These are phyloP conservation scores for Rhytidhysteron rufulum DNA, from an alignment of 2,329 filamentous ascomycete genomes.

Conservation along the genomic window DNA sequence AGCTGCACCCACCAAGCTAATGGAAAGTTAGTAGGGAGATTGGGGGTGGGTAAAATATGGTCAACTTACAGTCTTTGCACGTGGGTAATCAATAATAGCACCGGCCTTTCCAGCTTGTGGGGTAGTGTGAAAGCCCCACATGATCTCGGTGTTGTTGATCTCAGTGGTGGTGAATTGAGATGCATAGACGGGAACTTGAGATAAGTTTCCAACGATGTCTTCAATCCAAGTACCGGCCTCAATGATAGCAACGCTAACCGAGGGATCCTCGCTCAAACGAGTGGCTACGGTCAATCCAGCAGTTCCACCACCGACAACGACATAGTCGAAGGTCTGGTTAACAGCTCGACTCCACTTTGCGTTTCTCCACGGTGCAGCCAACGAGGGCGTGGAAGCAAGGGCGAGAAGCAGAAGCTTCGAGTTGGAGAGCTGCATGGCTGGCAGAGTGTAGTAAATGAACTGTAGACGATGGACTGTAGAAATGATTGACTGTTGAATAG, in stretches of 20 bases:
- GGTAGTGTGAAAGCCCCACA: not conserved
- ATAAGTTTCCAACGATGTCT: not conserved
- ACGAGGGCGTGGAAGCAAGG: too few species aligned
- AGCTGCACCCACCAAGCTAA: too few species aligned
- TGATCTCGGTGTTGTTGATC: not conserved
- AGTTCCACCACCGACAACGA: slow-evolving; percentile 9
- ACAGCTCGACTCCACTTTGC: too few species aligned
- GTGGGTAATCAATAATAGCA: not conserved
- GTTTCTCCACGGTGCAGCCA: too few species aligned
- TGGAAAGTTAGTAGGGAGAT: too few species aligned
- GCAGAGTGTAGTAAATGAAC: too few species aligned
- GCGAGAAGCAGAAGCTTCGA: too few species aligned
- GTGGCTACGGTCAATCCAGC: slow-evolving; percentile 7
- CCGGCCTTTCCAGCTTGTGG: not conserved
- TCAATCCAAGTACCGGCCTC: slow-evolving; percentile 12
- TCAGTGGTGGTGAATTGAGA: not conserved
- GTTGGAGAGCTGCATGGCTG: too few species aligned
- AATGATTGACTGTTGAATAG: too few species aligned
- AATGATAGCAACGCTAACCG: slow-evolving; percentile 7
- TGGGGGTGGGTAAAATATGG: too few species aligned
- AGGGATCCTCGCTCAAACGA: slow-evolving; percentile 2
- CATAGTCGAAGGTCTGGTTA: slow-evolving; percentile 8
- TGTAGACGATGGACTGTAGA: too few species aligned
- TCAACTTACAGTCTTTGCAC: not conserved
- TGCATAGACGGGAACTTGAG: not conserved